Evolutionary conservation across 2,329 filamentous ascomycete genomes (phyloP), one percentile per base, ranked within the genome.

Genomic region (Xylariaceae sp.): DNA sequence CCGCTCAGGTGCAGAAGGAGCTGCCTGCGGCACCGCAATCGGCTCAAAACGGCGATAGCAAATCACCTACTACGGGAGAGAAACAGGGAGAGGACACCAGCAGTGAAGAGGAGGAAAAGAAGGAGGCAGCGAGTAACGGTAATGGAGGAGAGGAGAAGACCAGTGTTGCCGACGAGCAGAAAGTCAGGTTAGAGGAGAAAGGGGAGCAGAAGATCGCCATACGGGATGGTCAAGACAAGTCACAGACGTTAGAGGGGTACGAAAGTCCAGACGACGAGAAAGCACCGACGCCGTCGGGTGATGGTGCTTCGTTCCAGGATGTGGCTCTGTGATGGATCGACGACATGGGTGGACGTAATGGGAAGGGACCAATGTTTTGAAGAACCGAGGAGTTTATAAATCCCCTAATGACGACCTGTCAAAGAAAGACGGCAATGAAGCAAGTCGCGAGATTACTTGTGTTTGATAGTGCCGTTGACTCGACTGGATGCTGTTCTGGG

Each of bases 301-400:
- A 78, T 47, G 71, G 73, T 1, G 68, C 69, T 4, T 76, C 75
- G n/a, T 81, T 82, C 59, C 76, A 81, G 51, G 75, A 82, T 50
- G 76, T 82, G 32, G 74, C 73, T 44, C 61, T 82, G 51, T 81
- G 65, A 44, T 31, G 21, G 21, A 24, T n/a, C n/a, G n/a, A n/a
- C n/a, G n/a, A n/a, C n/a, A n/a, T n/a, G n/a, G n/a, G n/a, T n/a
- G n/a, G n/a, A n/a, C n/a, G n/a, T n/a, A n/a, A n/a, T n/a, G n/a
- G n/a, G n/a, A n/a, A n/a, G n/a, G n/a, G n/a, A n/a, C n/a, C n/a
- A n/a, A n/a, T n/a, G n/a, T n/a, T n/a, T n/a, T n/a, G n/a, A n/a
- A n/a, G n/a, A n/a, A n/a, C n/a, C n/a, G n/a, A n/a, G n/a, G n/a
- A n/a, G n/a, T n/a, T n/a, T n/a, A n/a, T n/a, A n/a, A n/a, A n/a